Conservation (phyloP, 1,284 basidiomycete species). For the Malassezia restricta region DNA sequence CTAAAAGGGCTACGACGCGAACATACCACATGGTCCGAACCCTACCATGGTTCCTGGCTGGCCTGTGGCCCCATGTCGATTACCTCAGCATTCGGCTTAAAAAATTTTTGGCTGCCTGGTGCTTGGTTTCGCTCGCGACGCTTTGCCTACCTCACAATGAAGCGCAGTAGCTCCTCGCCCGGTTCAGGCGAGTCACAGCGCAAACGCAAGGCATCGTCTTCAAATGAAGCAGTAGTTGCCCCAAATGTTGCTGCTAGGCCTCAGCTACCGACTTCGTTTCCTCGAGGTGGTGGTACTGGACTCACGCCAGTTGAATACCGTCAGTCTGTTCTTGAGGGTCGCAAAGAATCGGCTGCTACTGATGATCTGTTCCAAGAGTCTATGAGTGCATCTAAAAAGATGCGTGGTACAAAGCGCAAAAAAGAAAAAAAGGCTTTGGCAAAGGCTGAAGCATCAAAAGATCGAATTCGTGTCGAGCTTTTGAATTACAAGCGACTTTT, state of each 20-base stretch:
- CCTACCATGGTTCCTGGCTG: no score
- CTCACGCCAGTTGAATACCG: slow-evolving; percentile 87
- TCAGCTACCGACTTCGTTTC: slow-evolving; percentile 73
- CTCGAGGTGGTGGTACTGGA: slow-evolving; percentile 62
- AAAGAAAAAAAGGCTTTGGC: slow-evolving; percentile 20
- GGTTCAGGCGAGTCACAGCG: neutral
- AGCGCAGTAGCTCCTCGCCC: neutral
- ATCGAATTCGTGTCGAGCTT: slow-evolving; percentile 63
- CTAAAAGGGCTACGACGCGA: no score
- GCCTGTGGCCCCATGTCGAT: neutral
- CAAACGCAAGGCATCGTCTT: neutral
- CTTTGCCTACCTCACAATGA: neutral
- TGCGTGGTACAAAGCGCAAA: slow-evolving; percentile 13
- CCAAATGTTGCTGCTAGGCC: slow-evolving; percentile 22
- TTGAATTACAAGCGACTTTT: slow-evolving; percentile 86
- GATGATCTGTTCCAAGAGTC: slow-evolving; percentile 56
- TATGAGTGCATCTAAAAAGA: slow-evolving; percentile 6
- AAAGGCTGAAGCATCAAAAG: slow-evolving; percentile 34
- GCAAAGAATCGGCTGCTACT: slow-evolving; percentile 62
- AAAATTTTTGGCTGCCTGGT: neutral
- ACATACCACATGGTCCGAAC: no score
- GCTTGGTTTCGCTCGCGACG: neutral
- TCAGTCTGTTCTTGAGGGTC: slow-evolving; percentile 67
- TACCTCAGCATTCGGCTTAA: neutral
- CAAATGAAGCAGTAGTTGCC: slow-evolving; percentile 1